phyloP scores from a whole-genome alignment of 345 rosid species.

The Gynandropsis gynandra region DNA sequence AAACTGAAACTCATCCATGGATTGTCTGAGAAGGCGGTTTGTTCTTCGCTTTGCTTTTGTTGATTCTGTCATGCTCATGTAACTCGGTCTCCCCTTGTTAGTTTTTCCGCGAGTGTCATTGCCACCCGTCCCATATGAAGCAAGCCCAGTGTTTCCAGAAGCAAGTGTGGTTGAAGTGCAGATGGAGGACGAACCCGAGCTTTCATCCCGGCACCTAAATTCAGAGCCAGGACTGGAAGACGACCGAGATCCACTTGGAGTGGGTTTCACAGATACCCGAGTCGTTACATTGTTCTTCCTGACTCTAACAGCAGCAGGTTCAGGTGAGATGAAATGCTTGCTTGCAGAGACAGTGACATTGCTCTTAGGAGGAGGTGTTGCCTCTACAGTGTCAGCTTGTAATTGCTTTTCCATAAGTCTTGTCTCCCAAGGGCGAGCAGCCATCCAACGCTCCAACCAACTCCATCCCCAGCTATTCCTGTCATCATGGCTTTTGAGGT shows the following conservation, averaged over 20 bases:
- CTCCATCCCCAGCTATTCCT: constrained; percentile 91
- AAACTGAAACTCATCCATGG: constrained; percentile 93
- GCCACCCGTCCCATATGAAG: constrained; percentile 37
- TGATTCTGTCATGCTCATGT: constrained; percentile 81
- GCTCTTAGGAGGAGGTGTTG: constrained; percentile 34
- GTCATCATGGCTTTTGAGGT: constrained; percentile 53
- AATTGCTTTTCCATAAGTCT: constrained; percentile 61
- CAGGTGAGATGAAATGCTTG: constrained; percentile 41
- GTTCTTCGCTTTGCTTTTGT: constrained; percentile 71
- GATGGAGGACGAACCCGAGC: constrained; percentile 69
- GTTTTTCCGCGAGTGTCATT: constrained; percentile 36
- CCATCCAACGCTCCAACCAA: constrained; percentile 99
- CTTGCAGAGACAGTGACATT: no score
- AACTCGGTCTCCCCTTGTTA: constrained; percentile 48
- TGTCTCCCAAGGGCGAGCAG: constrained; percentile 93
- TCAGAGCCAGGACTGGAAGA: constrained; percentile 82
- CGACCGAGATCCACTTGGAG: constrained; percentile 18
- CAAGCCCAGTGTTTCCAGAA: constrained; percentile 52
- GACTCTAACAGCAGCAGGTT: constrained; percentile 36
- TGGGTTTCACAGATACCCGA: constrained; percentile 69
- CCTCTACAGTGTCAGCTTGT: constrained; percentile 25
- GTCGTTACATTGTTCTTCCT: constrained; percentile 74
- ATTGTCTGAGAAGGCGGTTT: constrained; percentile 52
- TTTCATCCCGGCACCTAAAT: constrained; percentile 45
- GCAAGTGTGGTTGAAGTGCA: constrained; percentile 65